These are phyloP conservation scores for Flammula alnicola DNA, from an alignment of 1,284 basidiomycete species.

Conservation along the genomic window DNA sequence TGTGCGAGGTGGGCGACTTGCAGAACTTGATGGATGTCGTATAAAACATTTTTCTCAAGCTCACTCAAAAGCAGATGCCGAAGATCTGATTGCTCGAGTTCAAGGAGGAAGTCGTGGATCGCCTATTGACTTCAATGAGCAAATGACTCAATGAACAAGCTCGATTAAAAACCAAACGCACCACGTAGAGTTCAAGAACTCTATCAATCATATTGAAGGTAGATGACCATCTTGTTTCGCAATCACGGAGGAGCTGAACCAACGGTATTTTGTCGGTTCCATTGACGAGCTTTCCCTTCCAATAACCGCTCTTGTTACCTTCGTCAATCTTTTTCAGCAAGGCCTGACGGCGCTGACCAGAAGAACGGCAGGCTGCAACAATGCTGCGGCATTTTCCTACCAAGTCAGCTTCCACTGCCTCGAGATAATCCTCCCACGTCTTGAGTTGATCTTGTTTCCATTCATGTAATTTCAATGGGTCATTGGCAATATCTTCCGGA, in stretches of 20 bases:
- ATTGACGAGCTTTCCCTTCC: conserved; percentile 3
- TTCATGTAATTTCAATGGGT: conserved; percentile 17
- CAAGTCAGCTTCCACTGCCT: conserved; percentile 27
- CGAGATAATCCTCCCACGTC: conserved; percentile 11
- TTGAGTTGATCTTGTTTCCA: too few relatives aligned
- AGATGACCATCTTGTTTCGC: conserved; percentile 35
- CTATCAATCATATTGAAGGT: conserved; percentile 35
- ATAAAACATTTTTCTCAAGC: conserved; percentile 10
- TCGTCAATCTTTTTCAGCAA: conserved; percentile 23
- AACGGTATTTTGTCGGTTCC: too few relatives aligned
- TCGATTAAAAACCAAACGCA: conserved; percentile 20
- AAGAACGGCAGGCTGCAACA: conserved; percentile 28
- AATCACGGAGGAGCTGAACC: conserved; percentile 29
- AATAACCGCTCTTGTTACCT: conserved; percentile 17
- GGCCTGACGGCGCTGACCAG: conserved; percentile 29
- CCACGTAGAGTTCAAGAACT: conserved; percentile 30
- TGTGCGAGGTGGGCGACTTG: conserved; percentile 12
- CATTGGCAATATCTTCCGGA: background rate
- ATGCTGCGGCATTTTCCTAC: conserved; percentile 23
- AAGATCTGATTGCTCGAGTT: conserved; percentile 4
- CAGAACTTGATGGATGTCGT: conserved; percentile 13
- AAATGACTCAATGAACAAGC: background rate
- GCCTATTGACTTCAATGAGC: conserved; percentile 7
- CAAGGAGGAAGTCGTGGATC: conserved; percentile 5
- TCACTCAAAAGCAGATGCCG: conserved; percentile 2